Conservation (phyloP, 2,329 filamentous ascomycete species). For the Fusarium pseudograminearum region DNA sequence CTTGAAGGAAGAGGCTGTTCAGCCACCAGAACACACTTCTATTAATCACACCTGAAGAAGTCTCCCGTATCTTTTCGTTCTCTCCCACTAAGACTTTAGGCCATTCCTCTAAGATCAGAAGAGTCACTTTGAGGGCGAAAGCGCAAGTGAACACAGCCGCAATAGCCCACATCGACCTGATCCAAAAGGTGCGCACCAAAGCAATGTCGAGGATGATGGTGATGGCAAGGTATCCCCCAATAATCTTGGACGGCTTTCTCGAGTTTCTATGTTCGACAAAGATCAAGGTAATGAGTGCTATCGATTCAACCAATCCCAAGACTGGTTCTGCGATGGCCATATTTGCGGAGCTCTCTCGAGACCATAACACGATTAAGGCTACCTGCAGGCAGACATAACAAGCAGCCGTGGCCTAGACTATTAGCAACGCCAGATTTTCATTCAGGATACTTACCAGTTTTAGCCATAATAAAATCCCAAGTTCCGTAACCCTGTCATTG, state of each 20-base stretch:
- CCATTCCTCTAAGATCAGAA: slow-evolving; percentile 51
- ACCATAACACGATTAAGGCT: slow-evolving; percentile 47
- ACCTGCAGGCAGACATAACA: slow-evolving; percentile 41
- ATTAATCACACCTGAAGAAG: slow-evolving; percentile 51
- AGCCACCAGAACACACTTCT: slow-evolving; percentile 55
- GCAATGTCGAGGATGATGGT: slow-evolving; percentile 52
- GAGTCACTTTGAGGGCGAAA: slow-evolving; percentile 45
- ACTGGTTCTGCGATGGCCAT: slow-evolving; percentile 48
- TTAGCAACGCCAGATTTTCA: neutral
- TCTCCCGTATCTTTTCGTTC: slow-evolving; percentile 48
- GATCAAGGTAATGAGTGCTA: slow-evolving; percentile 47
- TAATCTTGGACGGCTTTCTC: slow-evolving; percentile 50
- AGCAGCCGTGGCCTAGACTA: slow-evolving; percentile 14
- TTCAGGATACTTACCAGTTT: slow-evolving; percentile 34
- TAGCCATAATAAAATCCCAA: slow-evolving; percentile 33
- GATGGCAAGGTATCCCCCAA: slow-evolving; percentile 50
- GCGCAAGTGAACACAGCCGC: slow-evolving; percentile 47
- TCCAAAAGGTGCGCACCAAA: slow-evolving; percentile 51
- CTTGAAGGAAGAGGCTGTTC: slow-evolving; percentile 48
- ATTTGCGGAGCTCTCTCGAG: slow-evolving; percentile 38
- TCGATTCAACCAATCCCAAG: slow-evolving; percentile 46
- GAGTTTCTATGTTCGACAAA: slow-evolving; percentile 53
- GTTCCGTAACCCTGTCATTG: neutral
- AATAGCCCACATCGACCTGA: slow-evolving; percentile 46
- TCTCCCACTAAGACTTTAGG: slow-evolving; percentile 46